Percentiles rank a stretch among this genome's conserved stretches.
phyloP scores from a whole-genome alignment of 2,329 filamentous ascomycete species.

The Penicillium sp. region DNA sequence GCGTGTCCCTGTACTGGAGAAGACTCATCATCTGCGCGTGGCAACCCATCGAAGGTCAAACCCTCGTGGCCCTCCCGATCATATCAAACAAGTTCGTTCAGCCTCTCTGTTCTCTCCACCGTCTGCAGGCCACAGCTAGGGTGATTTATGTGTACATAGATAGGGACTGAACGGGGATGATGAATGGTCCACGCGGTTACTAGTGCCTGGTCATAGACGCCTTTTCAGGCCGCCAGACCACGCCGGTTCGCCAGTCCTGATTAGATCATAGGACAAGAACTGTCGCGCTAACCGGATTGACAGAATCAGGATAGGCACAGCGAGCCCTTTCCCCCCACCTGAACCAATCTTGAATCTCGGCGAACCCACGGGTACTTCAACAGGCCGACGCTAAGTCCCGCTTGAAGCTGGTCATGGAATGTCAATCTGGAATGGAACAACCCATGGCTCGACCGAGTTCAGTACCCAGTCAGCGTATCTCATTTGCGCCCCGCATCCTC shows the following conservation, averaged over 20 bases:
- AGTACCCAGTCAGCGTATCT: conserved; percentile 1
- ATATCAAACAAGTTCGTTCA: too few relatives aligned
- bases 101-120: too few relatives aligned
- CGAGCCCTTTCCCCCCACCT: conserved; percentile 7
- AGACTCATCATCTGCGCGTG: too few relatives aligned
- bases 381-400: conserved; percentile 13
- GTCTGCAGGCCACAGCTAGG: too few relatives aligned
- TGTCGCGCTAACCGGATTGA: not conserved
- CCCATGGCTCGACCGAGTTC: conserved; percentile 14
- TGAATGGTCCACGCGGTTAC: too few relatives aligned
- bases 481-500: conserved; percentile 1
- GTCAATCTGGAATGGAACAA: conserved; percentile 8
- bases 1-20: too few relatives aligned
- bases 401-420: conserved; percentile 19
- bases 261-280: not conserved
- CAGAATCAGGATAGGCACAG: conserved; percentile 1
- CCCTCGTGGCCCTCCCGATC: too few relatives aligned
- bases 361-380: conserved; percentile 11
- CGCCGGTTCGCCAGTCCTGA: not conserved
- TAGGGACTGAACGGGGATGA: too few relatives aligned
- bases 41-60: too few relatives aligned
- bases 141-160: too few relatives aligned
- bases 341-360: not conserved
- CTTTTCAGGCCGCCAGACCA: too few relatives aligned
- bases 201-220: too few relatives aligned